Base-by-base conservation (phyloP, 768 basidiomycete species). In the Tylopilus sp. region DNA sequence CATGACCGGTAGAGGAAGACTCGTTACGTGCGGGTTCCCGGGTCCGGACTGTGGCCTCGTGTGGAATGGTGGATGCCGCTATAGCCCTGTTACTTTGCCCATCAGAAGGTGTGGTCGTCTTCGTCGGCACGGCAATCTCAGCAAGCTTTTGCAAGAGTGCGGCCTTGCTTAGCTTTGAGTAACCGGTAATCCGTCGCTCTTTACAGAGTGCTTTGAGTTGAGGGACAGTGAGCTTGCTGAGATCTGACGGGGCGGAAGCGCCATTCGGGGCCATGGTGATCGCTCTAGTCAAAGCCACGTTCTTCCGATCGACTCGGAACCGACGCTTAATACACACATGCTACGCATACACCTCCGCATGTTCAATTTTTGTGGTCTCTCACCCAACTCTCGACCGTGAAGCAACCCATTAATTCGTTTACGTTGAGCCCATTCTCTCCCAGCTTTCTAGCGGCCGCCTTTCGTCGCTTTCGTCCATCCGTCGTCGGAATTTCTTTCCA, bases 131-230 rank as follows among this genome's bases (percentile, higher is more conserved):
- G 11, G 31, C 44, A 14, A 41, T 53, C 7, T 50, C 53, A 2
- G 37, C 45, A 26, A 82, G 64, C 62, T 77, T 85, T 54, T 75
- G 72, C 26, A 89, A 66, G 33, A 89, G 73, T 1, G 72, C 78
- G 47, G 72, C 69, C 65, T 89, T 89, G 36, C 68, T 64, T 19
- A 87, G 78, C 63, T 85, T 90, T 11, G 86, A 86, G 63, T 87
- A 89, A 0, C 84, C 85, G 38, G 73, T 62, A 24, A 89, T 71
- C 21, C 76, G 72, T 50, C 70, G 76, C 46, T 84, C 85, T 63
- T 86, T 89, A 68, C 86, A 90, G 14, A 89, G 53, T 4, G 76
- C 76, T 62, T 82, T 88, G 19, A 91, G 76, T 57, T 85, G 83
- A 19, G 81, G 65, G 11, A 87, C 82, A 9, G 81, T 86, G 3